Base-by-base conservation (phyloP, 805 yeast species). In the Kodamaea sagamina region DNA sequence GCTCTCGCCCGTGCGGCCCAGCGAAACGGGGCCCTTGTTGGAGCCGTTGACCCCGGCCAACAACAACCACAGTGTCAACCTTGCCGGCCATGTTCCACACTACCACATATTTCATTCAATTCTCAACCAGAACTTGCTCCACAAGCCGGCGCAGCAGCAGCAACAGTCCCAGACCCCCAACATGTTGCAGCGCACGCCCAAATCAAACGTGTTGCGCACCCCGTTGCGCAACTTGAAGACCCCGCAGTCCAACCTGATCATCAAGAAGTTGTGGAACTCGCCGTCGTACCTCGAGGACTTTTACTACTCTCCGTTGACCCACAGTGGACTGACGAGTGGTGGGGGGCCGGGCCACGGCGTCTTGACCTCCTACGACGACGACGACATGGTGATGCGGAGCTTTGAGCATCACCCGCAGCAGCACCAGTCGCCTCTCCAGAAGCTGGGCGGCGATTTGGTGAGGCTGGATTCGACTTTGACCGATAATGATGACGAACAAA, bases 251-350 rank as follows among this genome's bases (percentile, higher is more conserved):
- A 61, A 65, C 48, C 68, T 79, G 6, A 65, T 73, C 13, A 61
- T 74, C 57, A 74, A 72, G 49, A 79, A 74, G 53, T 63, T 79
- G 35, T 81, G 86, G 84, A 75, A 78, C 52, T 79, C 86, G 15
- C 87, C 87, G 10, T 73, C 82, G 2, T 80, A 79, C 53, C 65
- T 81, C 44, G 87, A 82, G 46, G 88, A 82, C 52, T 82, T 82
- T 55, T 79, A 81, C 51, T 75, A 80, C 31, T 78, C 84, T 16
- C 61, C 67, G 1, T 39, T 50, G 28, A 37, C 43, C 27, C 39
- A 39, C 22, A 45, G 29, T 26, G 43, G 44, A 15, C 27, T 35
- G 7, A 31, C 31, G 12, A 26, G 38, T 8, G 32, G 35, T 13
- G 34, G 41, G 34, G 43, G 43, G 6, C 19, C 12, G 19, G 37